These are phyloP conservation scores for Pseudogymnoascus sp. DNA, from an alignment of 2,329 filamentous ascomycete species.

Conservation along the genomic window DNA sequence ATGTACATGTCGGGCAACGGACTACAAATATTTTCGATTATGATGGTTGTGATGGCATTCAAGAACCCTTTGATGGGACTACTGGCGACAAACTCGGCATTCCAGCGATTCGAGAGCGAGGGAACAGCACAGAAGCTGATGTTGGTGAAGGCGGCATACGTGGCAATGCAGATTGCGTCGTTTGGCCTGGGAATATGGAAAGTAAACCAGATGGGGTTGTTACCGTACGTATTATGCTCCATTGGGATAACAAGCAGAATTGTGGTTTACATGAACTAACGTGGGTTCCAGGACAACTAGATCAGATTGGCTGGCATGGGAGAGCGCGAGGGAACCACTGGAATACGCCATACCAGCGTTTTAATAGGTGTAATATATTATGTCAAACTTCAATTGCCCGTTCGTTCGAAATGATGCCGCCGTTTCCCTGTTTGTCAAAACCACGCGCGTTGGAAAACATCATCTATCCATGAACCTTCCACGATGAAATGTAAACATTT, in stretches of 20 bases:
- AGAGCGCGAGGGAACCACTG: conserved; percentile 36
- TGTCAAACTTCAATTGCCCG: background rate
- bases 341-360: conserved; percentile 29
- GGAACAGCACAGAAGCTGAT: conserved; percentile 65
- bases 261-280: background rate
- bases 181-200: conserved; percentile 90
- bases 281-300: conserved; percentile 65
- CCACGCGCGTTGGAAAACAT: background rate
- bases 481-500: background rate
- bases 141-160: conserved; percentile 78
- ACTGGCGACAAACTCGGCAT: conserved; percentile 75
- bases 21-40: conserved; percentile 97
- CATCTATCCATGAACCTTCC: background rate
- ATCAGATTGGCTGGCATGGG: conserved; percentile 97
- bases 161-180: conserved; percentile 77
- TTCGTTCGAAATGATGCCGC: background rate
- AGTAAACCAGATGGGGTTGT: conserved; percentile 87
- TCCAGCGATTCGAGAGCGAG: conserved; percentile 81
- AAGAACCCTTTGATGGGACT: conserved; percentile 88
- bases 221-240: conserved; percentile 59
- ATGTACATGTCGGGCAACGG: conserved; percentile 99
- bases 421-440: background rate
- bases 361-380: conserved; percentile 16
- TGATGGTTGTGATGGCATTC: conserved; percentile 99
- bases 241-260: background rate